Evolutionary conservation across 768 basidiomycete genomes (phyloP), one percentile per base, ranked within the genome.

Genomic region (Trametes maxima): DNA sequence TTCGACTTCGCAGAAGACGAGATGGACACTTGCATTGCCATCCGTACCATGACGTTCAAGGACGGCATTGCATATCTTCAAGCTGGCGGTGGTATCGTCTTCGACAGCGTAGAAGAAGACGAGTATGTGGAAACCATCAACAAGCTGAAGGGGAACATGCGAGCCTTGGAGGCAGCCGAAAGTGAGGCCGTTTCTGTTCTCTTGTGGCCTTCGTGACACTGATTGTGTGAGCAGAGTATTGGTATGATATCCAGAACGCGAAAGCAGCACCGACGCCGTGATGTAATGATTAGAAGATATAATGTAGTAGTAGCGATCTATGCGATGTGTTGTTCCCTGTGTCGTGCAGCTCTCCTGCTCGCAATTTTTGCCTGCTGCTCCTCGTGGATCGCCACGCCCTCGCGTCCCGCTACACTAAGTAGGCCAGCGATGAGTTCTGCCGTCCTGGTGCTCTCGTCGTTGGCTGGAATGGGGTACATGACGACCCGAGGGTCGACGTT

Each of bases 21-120:
- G 70, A 94, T 98, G 90, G 97, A 99, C 73, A 97, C 94, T 0
- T 98, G 96, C 76, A 99, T 99, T 69, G 96, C 97, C 5, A 98
- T 99, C 68, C 86, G 97, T 35, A 98, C 95, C 5, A 98, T 98
- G 94, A 85, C 88, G 1, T 98, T 97, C 81, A 98, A 97, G 75
- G 84, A 95, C 66, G 94, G 95, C 2, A 79, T 86, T 19, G 92
- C 86, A 21, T 98, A 98, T 73, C 77, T 98, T 47, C 95, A 98
- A 72, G 97, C 97, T 39, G 95, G 96, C 6, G 97, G 96, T 54
- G 96, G 96, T 1, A 97, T 99, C 66, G 97, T 99, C 11, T 94
- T 88, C 66, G 97, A 99, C 74, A 95, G 93, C 67, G 89, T 94
- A 17, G 97, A 99, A 73, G 91, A 96, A 71, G 95, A 97, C n/a